Base-by-base conservation (phyloP, 108 stramenopile genomes). In the Cyclotella kingstonii region DNA sequence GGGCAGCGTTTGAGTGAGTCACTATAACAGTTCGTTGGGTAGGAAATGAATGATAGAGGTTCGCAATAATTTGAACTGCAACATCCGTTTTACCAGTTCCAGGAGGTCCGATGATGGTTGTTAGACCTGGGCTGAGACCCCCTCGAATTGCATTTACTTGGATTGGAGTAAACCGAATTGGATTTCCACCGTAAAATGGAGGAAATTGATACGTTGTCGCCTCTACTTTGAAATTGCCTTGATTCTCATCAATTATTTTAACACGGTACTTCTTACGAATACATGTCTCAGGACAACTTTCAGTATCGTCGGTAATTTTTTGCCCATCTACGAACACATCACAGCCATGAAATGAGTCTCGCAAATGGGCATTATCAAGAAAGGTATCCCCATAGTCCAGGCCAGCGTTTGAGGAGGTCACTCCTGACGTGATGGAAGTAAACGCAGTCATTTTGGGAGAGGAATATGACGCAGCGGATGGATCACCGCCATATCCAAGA, bases 1-100 rank as follows among this genome's bases (percentile, higher is more conserved):
- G 73, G 0, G 98, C 98, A 46, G 97, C 96, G 78, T 99, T 99
- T 18, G 92, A 94, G 77, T 99, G 98, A 14, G 98, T 96, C 46
- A 99, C 90, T 34, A 99, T 81, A 19, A 99, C 84, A 21, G 94
- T 96, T 49, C 94, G 54, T 66, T 99, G 94, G 25, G 75, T 83
- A 33, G 98, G 97, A 63, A 82, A 95, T 25, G 89, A 85, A 61
- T 91, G 95, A 72, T 94, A 97, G 7, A 99, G 70, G 74, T 91
- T 97, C 11, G 89, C 79, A 58, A 99, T 94, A 50, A 97, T 96
- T 69, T 96, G 95, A 11, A 95, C 95, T 17, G 95, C 97, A n/a
- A 89, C 87, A 80, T 98, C 95, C 9, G 53, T 31, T 42, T 55
- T 54, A 29, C 45, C 65, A 31, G 94, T 97, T 43, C 96, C 98